Evolutionary conservation across 1,284 basidiomycete species (phyloP).

Genomic region (Lentinula novae-zelandiae): DNA sequence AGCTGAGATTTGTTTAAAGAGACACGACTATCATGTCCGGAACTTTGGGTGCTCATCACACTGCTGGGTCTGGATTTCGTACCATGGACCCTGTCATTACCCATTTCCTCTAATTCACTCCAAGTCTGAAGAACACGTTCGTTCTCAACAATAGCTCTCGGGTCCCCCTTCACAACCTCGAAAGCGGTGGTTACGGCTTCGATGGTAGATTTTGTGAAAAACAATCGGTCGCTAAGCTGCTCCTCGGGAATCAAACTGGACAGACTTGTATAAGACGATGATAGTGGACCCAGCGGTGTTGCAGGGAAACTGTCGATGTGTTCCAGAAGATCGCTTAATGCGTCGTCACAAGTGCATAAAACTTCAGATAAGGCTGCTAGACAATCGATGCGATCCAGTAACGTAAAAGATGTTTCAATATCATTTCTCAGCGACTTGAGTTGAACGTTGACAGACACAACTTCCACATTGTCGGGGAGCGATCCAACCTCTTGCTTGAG

Average conservation of each 20-base stretch:
- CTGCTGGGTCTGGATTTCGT: constrained; percentile 64
- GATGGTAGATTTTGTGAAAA: constrained; percentile 54
- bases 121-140: constrained; percentile 71
- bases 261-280: constrained; percentile 42
- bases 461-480: constrained; percentile 42
- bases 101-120: constrained; percentile 78
- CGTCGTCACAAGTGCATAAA: constrained; percentile 60
- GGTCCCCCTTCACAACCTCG: constrained; percentile 45
- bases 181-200: constrained; percentile 41
- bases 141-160: constrained; percentile 54
- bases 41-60: constrained; percentile 50
- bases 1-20: constrained; percentile 31
- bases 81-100: constrained; percentile 56
- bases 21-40: constrained; percentile 50
- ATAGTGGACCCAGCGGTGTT: constrained; percentile 46
- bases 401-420: constrained; percentile 42
- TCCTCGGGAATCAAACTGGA: constrained; percentile 49
- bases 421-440: constrained; percentile 59
- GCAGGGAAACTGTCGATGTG: constrained; percentile 76
- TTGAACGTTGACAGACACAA: constrained; percentile 46
- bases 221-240: constrained; percentile 57
- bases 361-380: constrained; percentile 49
- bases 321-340: constrained; percentile 76
- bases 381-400: constrained; percentile 48
- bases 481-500: constrained; percentile 42